Percentiles rank a stretch among this genome's conserved stretches.
Evolutionary conservation across 2,329 filamentous ascomycete species (phyloP).

Genomic region (Lasiodiplodia citricola): DNA sequence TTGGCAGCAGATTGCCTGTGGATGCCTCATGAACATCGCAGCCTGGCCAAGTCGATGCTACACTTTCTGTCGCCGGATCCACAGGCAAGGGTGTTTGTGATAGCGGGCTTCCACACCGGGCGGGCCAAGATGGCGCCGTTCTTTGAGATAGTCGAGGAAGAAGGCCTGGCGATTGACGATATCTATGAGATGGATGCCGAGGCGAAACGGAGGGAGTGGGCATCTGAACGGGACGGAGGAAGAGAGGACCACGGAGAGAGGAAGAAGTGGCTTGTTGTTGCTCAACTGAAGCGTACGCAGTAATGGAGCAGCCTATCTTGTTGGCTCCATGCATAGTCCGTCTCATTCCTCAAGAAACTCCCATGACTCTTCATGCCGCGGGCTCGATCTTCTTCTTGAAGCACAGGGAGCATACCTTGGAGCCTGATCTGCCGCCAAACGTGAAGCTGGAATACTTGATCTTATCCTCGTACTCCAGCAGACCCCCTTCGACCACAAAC

Average conservation of each 20-base stretch:
- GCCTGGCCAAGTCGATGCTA: slow-evolving; percentile 65
- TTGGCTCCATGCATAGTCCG: background rate
- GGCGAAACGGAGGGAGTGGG: slow-evolving; percentile 67
- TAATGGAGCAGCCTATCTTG: background rate
- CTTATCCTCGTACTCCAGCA: slow-evolving; percentile 67
- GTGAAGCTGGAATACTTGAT: slow-evolving; percentile 85
- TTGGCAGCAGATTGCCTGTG: slow-evolving; percentile 76
- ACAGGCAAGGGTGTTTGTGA: slow-evolving; percentile 64
- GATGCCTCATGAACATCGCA: slow-evolving; percentile 76
- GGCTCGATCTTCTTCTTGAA: slow-evolving; percentile 61
- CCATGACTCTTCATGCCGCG: slow-evolving; percentile 10
- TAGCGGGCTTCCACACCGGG: slow-evolving; percentile 76
- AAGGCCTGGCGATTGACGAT: slow-evolving; percentile 62
- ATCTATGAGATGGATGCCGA: slow-evolving; percentile 74
- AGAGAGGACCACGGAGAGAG: slow-evolving; percentile 65
- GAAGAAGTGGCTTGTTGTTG: slow-evolving; percentile 74
- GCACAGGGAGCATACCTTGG: slow-evolving; percentile 86
- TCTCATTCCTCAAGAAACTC: background rate
- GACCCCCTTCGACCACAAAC: slow-evolving; percentile 64
- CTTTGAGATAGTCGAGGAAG: slow-evolving; percentile 59
- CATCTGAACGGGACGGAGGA: slow-evolving; percentile 59
- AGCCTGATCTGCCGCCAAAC: slow-evolving; percentile 87
- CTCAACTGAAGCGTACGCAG: slow-evolving; percentile 39
- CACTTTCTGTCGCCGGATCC: slow-evolving; percentile 61
- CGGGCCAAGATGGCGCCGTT: slow-evolving; percentile 69